These are phyloP conservation scores for Ceratocystiopsis sp. DNA, from an alignment of 2,329 filamentous ascomycete species.

Conservation along the genomic window DNA sequence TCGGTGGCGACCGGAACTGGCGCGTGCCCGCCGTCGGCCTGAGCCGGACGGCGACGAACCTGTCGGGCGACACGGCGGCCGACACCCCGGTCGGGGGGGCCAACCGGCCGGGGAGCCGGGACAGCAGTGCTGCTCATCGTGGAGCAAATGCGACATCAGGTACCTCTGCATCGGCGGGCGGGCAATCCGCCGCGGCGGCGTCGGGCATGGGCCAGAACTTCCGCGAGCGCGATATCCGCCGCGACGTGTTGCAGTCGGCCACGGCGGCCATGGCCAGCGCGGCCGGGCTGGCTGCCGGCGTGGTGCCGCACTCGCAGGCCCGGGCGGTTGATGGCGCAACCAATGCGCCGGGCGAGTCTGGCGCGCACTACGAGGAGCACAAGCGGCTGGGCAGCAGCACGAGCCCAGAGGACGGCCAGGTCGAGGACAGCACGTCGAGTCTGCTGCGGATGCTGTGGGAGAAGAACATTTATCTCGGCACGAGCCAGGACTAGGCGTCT, in stretches of 20 bases:
- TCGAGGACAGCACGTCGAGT: slow-evolving; percentile 32
- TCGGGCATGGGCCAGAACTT: slow-evolving; percentile 24
- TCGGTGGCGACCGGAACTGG: slow-evolving; percentile 31
- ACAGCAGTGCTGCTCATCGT: not conserved
- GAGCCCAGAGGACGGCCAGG: slow-evolving; percentile 30
- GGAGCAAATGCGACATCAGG: not conserved
- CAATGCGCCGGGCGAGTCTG: not conserved
- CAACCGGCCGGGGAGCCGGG: not conserved
- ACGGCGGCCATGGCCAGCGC: not conserved
- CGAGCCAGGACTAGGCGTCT: slow-evolving; percentile 29
- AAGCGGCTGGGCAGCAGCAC: slow-evolving; percentile 28
- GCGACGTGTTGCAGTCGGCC: slow-evolving; percentile 4
- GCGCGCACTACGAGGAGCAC: slow-evolving; percentile 17
- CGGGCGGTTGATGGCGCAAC: slow-evolving; percentile 13
- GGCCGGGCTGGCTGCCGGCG: not conserved
- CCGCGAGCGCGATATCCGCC: slow-evolving; percentile 14
- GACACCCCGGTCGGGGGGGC: slow-evolving; percentile 1
- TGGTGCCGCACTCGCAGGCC: not conserved
- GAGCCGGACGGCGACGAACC: not conserved
- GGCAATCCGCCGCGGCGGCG: not conserved
- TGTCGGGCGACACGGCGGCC: slow-evolving; percentile 13
- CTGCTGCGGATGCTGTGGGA: slow-evolving; percentile 45
- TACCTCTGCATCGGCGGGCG: not conserved
- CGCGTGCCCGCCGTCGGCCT: slow-evolving; percentile 27
- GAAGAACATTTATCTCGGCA: slow-evolving; percentile 39